Conservation (phyloP, 2,329 filamentous ascomycete species). For the Cadophora sp. region DNA sequence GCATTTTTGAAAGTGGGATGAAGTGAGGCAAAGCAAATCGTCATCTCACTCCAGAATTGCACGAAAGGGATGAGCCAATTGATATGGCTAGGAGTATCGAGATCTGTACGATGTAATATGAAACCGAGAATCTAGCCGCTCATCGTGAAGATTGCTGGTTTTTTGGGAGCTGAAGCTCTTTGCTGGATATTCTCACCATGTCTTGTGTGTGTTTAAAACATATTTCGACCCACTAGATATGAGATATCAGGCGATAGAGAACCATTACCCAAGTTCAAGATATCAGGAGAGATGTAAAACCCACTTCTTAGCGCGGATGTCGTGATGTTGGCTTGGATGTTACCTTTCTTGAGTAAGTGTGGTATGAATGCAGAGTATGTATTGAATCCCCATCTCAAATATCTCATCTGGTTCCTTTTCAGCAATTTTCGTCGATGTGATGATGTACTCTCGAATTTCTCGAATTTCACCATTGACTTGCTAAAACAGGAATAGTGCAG, state of each 20-base stretch:
- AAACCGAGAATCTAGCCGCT: not conserved
- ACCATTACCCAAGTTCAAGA: not conserved
- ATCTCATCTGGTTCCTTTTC: no score
- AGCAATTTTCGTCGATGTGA: no score
- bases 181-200: not conserved
- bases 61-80: not conserved
- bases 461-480: not conserved
- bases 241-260: not conserved
- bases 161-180: not conserved
- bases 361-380: no score
- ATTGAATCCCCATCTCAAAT: no score
- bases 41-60: not conserved
- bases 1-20: not conserved
- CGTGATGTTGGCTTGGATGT: not conserved
- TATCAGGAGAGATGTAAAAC: not conserved
- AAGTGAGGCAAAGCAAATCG: not conserved
- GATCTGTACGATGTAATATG: not conserved
- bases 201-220: not conserved
- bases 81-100: no score
- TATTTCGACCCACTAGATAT: not conserved
- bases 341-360: not conserved
- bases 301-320: not conserved
- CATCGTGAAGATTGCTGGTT: not conserved
- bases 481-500: not conserved
- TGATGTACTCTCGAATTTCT: not conserved